A percentile compares a stretch with the other conserved stretches of the same genome.
Conservation (phyloP, 805 yeast genomes). For the Candida suzukii region DNA sequence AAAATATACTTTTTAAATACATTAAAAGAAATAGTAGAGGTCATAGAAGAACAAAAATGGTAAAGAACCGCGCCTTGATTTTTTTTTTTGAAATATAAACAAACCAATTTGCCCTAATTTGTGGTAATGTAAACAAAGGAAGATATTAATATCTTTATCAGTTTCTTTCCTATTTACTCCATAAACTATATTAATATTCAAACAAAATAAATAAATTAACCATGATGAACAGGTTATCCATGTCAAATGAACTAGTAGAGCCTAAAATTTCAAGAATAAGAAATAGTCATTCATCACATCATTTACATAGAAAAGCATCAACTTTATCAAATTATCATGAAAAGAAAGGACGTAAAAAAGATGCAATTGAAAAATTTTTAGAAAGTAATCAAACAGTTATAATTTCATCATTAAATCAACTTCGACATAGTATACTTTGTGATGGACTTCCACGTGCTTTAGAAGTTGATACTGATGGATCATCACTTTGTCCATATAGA, state of each 20-base stretch:
- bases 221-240: neutral
- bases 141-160: too few relatives aligned
- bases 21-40: too few relatives aligned
- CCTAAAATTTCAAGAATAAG: neutral
- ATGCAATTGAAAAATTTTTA: constrained; percentile 45
- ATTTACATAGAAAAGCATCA: constrained; percentile 12
- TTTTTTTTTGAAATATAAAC: too few relatives aligned
- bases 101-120: too few relatives aligned
- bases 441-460: constrained; percentile 30
- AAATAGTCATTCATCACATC: neutral
- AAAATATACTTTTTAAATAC: too few relatives aligned
- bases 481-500: constrained; percentile 56
- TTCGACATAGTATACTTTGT: constrained; percentile 43
- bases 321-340: constrained; percentile 7
- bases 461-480: constrained; percentile 4
- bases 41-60: too few relatives aligned
- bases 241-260: neutral
- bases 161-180: too few relatives aligned
- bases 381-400: constrained; percentile 37
- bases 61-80: too few relatives aligned
- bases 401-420: constrained; percentile 43
- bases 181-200: too few relatives aligned
- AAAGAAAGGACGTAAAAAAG: constrained; percentile 37
- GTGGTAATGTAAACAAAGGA: too few relatives aligned
- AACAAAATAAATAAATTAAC: too few relatives aligned